Evolutionary conservation across 768 basidiomycete species (phyloP).

Genomic region (Lactarius tabidus): DNA sequence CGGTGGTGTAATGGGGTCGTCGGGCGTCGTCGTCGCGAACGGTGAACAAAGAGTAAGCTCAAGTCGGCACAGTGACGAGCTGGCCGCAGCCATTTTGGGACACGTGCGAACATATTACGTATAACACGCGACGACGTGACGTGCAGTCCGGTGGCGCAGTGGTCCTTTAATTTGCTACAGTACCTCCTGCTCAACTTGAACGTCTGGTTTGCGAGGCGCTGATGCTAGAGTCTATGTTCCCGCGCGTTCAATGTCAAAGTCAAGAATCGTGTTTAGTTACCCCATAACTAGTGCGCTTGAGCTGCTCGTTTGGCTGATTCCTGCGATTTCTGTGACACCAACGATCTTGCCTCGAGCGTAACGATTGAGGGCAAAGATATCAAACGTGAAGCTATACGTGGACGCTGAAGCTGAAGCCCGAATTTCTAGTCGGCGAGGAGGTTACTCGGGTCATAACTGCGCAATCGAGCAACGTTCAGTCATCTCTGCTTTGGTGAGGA

Average conservation of each 20-base stretch:
- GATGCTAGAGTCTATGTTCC: neutral
- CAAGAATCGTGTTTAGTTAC: no score
- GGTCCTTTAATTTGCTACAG: no score
- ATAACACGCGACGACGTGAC: neutral
- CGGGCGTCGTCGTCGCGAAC: conserved; percentile 20
- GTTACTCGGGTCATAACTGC: neutral
- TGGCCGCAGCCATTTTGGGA: neutral
- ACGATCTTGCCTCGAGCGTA: neutral
- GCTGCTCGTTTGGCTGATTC: neutral
- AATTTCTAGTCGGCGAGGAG: neutral
- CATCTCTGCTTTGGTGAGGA: neutral
- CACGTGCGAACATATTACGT: conserved; percentile 19
- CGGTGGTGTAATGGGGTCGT: neutral
- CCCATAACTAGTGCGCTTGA: no score
- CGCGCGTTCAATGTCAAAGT: no score
- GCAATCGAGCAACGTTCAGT: neutral
- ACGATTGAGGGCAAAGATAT: neutral
- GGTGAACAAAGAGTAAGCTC: conserved; percentile 1
- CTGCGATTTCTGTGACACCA: neutral
- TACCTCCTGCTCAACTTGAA: no score
- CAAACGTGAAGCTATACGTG: neutral
- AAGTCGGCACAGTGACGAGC: neutral
- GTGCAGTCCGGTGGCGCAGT: no score
- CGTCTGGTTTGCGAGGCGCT: neutral
- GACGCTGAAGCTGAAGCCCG: neutral